phyloP scores from a whole-genome alignment of 2,329 filamentous ascomycete species.

The Scleromitrula shiraiana region DNA sequence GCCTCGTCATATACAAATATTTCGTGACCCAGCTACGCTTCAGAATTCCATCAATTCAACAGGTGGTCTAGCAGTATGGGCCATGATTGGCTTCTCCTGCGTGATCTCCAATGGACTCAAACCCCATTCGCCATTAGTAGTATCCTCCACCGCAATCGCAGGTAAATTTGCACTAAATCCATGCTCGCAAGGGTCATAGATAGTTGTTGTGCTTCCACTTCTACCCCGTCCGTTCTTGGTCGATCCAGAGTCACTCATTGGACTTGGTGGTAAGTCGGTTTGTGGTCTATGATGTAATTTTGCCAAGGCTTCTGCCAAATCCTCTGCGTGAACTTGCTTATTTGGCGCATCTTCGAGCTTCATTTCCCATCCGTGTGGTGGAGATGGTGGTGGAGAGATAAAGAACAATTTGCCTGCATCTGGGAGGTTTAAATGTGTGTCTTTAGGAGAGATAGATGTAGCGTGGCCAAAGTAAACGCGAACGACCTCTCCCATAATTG shows the following conservation, averaged over 20 bases:
- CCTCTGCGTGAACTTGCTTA: conserved; percentile 61
- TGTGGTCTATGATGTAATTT: conserved; percentile 44
- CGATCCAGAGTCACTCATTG: conserved; percentile 32
- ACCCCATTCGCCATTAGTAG: conserved; percentile 41
- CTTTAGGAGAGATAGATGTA: conserved; percentile 46
- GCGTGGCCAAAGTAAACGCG: conserved; percentile 61
- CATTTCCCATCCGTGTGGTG: conserved; percentile 63
- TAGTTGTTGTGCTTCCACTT: conserved; percentile 57
- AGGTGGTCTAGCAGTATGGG: conserved; percentile 55
- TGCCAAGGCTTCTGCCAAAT: conserved; percentile 57
- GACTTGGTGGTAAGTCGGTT: conserved; percentile 34
- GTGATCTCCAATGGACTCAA: conserved; percentile 35
- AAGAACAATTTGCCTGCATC: conserved; percentile 67
- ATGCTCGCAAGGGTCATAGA: conserved; percentile 54
- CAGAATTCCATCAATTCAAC: conserved; percentile 50
- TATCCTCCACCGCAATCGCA: conserved; percentile 59
- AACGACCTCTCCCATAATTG: conserved; percentile 60
- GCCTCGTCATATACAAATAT: conserved; percentile 2
- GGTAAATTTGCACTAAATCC: conserved; percentile 49
- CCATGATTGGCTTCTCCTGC: conserved; percentile 41
- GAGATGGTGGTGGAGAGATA: conserved; percentile 61
- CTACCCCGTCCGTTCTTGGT: conserved; percentile 31
- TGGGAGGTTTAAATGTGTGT: conserved; percentile 56
- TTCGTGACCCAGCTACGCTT: not conserved
- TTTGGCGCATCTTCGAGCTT: conserved; percentile 62